These are phyloP conservation scores for Podaxis sp. DNA, from an alignment of 768 basidiomycete species.

Conservation along the genomic window DNA sequence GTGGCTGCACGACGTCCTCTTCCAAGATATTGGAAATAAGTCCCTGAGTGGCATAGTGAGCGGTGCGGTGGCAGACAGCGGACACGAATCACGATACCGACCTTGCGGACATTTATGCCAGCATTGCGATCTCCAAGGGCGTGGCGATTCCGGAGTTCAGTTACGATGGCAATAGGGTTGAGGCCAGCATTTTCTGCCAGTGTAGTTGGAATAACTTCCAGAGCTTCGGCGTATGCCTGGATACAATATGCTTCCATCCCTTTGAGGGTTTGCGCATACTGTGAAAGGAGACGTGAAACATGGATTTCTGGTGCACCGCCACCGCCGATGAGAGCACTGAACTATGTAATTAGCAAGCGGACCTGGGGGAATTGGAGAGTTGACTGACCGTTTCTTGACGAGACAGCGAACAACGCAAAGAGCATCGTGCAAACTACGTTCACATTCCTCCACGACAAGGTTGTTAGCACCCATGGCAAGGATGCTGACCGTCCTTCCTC, in stretches of 20 bases:
- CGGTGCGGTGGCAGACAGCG: background rate
- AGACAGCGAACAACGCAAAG: slow-evolving; percentile 98
- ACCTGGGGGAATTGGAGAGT: background rate
- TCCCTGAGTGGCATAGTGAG: slow-evolving; percentile 46
- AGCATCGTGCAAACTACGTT: slow-evolving; percentile 96
- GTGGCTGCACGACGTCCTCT: slow-evolving; percentile 95
- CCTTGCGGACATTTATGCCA: slow-evolving; percentile 98
- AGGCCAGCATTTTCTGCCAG: slow-evolving; percentile 98
- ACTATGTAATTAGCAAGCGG: background rate
- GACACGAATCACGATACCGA: slow-evolving; percentile 26
- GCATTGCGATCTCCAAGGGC: slow-evolving; percentile 92
- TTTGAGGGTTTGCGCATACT: slow-evolving; percentile 88
- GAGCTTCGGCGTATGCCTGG: slow-evolving; percentile 95
- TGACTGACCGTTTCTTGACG: slow-evolving; percentile 88
- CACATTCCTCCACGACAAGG: slow-evolving; percentile 94
- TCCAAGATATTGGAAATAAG: slow-evolving; percentile 96
- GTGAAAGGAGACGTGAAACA: slow-evolving; percentile 85
- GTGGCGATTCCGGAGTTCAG: slow-evolving; percentile 94
- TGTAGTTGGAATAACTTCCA: slow-evolving; percentile 97
- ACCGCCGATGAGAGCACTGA: slow-evolving; percentile 85
- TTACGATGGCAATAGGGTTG: slow-evolving; percentile 97
- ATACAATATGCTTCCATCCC: slow-evolving; percentile 99
- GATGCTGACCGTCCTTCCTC: slow-evolving; percentile 91
- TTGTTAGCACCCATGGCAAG: slow-evolving; percentile 92
- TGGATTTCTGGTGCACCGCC: slow-evolving; percentile 99